Evolutionary conservation across 345 rosid genomes (phyloP).

Genomic region (Populus ilicifolia): DNA sequence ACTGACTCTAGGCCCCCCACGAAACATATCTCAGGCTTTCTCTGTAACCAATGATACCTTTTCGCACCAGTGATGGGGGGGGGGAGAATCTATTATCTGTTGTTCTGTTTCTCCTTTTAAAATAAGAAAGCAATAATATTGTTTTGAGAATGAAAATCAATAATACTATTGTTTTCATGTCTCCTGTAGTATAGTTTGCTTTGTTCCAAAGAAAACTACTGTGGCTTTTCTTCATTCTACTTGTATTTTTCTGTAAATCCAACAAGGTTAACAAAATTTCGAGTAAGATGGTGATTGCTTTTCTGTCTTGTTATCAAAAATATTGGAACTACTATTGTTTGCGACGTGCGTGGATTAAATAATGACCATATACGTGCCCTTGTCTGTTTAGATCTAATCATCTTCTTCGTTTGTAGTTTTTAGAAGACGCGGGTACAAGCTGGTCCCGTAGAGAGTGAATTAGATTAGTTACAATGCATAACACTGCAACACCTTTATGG

Average conservation of each 20-base stretch:
- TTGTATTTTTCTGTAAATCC: background rate
- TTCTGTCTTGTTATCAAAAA: background rate
- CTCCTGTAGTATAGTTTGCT: background rate
- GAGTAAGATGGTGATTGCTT: background rate
- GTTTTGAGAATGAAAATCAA: background rate
- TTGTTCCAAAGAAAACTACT: background rate
- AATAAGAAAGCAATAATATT: background rate
- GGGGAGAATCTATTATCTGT: background rate
- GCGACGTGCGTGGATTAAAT: background rate
- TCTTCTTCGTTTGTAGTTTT: background rate
- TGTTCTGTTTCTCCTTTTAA: conserved; percentile 7
- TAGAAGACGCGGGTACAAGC: conserved; percentile 4
- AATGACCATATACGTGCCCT: background rate
- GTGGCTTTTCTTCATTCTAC: background rate
- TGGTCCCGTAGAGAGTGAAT: background rate
- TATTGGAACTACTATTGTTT: background rate
- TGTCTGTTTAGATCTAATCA: background rate
- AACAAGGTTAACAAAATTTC: background rate
- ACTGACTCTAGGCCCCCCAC: conserved; percentile 20
- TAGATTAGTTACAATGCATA: background rate
- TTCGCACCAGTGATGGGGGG: background rate
- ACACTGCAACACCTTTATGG: background rate
- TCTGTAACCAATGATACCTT: conserved; percentile 37
- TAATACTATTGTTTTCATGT: background rate
- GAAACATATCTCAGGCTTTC: conserved; percentile 51